Base-by-base conservation (phyloP, 2,329 filamentous ascomycete species). In the Penicillium hesseltinei region DNA sequence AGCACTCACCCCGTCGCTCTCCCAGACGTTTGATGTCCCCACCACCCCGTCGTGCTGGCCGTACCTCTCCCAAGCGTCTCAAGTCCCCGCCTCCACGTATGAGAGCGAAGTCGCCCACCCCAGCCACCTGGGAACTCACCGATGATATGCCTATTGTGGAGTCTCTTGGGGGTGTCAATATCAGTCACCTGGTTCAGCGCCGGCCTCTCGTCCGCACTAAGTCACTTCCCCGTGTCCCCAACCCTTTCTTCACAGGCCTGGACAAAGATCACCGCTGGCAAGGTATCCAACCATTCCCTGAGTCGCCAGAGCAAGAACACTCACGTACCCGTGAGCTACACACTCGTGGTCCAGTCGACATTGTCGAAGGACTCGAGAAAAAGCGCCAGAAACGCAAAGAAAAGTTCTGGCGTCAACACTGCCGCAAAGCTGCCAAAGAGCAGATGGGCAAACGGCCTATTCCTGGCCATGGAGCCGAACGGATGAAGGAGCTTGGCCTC, bases 351-450 rank as follows among this genome's bases (percentile, higher is more conserved):
- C 92, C 94, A 36, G 95, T 99, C 65, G 94, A 97, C 75, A 99
- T 97, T 60, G 90, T 97, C 75, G 96, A 96, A 74, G 94, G 94
- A 9, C 84, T 99, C 1, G 94, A 99, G 78, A 88, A 90, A 76
- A 97, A 96, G 79, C 88, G 92, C 27, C 90, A 94, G 78, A 88
- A 94, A 63, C 89, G 94, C 66, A 92, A 89, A 77, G 92, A 97
- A 76, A 96, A 97, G 76, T 89, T 92, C 69, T 88, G 90, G 72
- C 88, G 92, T 68, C 94, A 96, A 73, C 89, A 93, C 71, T 95
- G 90, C 78, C 88, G 91, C 71, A 90, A 91, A 68, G 88, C 88
- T 56, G 86, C 87, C 62, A 92, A 85, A 66, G 82, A 81, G 66
- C 83, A 91, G 63, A 70, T 73, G 69, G 85, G 88, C 66, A 84